Evolutionary conservation across 2,329 filamentous ascomycete genomes (phyloP), one percentile per base, ranked within the genome.

Genomic region (Cercospora berteroae): DNA sequence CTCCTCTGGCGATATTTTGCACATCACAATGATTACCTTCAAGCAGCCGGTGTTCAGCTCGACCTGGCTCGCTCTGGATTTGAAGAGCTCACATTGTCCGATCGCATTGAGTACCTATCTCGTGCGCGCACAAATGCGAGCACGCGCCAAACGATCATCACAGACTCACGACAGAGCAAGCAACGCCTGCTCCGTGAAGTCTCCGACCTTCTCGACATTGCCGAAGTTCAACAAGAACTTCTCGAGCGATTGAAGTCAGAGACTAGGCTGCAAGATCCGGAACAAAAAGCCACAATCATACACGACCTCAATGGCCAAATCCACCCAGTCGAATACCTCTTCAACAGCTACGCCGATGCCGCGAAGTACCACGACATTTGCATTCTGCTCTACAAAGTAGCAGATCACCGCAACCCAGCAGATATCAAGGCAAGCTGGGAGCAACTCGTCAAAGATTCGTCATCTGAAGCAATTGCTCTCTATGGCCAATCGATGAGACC

Each of bases 331-430:
- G 92, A 89, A 70, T 88, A 96, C 89, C 88, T 99, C n/a, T 99
- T 93, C 82, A 96, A 98, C 77, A 83, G 88, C 70, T 99, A 93
- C 75, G 93, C 94, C 64, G 94, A 97, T 76, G 90, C 92, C 75
- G 95, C 93, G 2, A 90, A 89, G 60, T 99, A 99, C 83, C 94
- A 93, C 80, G 95, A 98, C 77, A 87, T 99, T 60, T 97, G 92
- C 77, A 87, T 99, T 8, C 85, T 94, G 67, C 97, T 99, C 75
- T 98, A 94, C 82, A 90, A 96, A 78, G 88, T 90, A 1, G 94
- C 94, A 56, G 93, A 98, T 79, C 92, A 96, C 82, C 90, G 94
- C 74, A 96, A 94, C 75, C 85, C 92, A 1, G 89, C 91, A 50
- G 91, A 95, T 70, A 95, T 99, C 74, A 86, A 87, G 64, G 85